Evolutionary conservation across 345 rosid genomes (phyloP), one percentile per base, ranked within the genome.

Genomic region (Erysimum cheiranthoides): DNA sequence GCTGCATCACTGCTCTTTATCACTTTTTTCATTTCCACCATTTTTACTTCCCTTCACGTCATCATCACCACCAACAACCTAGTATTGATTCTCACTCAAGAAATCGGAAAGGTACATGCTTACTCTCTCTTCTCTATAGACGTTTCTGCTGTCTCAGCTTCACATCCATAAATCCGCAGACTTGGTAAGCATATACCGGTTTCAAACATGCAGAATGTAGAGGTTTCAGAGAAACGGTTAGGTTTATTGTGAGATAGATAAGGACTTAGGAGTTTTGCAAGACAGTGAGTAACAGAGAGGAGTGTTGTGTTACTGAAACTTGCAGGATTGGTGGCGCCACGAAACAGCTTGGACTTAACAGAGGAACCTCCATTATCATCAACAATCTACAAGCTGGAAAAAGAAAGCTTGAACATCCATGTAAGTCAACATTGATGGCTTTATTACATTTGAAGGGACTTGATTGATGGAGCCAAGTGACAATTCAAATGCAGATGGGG

Each of bases 261-360:
- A 31, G 53, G 5, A 30, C 47, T 59, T 58, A 0, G 12, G 38
- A 71, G 49, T 36, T 66, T 35, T 17, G 25, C 39, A 71, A 14
- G 47, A 25, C 58, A 47, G 67, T 47, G 39, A 47, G 39, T 49
- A 36, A 47, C 38, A 60, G n/a, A 36, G 59, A 53, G 6, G 27
- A 8, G 28, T 68, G 10, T 21, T 27, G 32, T 61, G 59, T 28
- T 17, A 72, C 21, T 72, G n/a, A n/a, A n/a, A n/a, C n/a, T n/a
- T n/a, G 70, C 64, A 91, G 96, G 93, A 38, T 64, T 73, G 16
- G 94, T 86, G 54, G 96, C 91, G 32, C 90, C 94, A 14, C 84
- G 90, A 63, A 87, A 89, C 76, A 90, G 91, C 88, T 87, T 92
- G 86, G 97, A 92, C 59, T 76, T 83, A 21, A 84, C 80, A 40